Conservation (phyloP, 768 basidiomycete genomes). For the Xerocomus brunneocitrinus region DNA sequence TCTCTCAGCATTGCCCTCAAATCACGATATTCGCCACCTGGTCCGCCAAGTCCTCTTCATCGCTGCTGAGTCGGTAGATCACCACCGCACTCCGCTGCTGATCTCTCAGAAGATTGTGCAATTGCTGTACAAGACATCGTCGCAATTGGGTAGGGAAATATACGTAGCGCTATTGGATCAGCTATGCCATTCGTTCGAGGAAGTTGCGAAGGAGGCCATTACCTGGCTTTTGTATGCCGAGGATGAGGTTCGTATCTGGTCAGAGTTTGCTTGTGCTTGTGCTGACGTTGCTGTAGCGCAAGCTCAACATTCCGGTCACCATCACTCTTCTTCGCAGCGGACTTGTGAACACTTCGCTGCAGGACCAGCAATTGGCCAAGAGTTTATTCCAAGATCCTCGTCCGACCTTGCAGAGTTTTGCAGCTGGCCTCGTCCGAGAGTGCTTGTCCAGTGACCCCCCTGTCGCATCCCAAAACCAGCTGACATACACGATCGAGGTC, state of each 20-base stretch:
- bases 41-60: conserved; percentile 79
- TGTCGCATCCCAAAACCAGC: conserved; percentile 72
- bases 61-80: conserved; percentile 74
- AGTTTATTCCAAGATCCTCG: conserved; percentile 75
- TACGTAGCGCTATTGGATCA: conserved; percentile 88
- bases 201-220: conserved; percentile 94
- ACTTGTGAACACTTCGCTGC: conserved; percentile 68
- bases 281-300: conserved; percentile 55
- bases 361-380: conserved; percentile 90
- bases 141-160: conserved; percentile 85
- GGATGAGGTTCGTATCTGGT: conserved; percentile 66
- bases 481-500: conserved; percentile 76
- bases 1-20: conserved; percentile 66
- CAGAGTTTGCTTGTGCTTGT: background rate
- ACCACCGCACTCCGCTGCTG: conserved; percentile 79
- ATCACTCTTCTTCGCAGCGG: conserved; percentile 82
- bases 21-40: conserved; percentile 82
- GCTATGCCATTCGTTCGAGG: conserved; percentile 82
- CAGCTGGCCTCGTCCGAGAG: conserved; percentile 79
- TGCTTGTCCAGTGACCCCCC: conserved; percentile 80
- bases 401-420: conserved; percentile 73
- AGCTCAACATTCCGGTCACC: conserved; percentile 93
- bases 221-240: conserved; percentile 96
- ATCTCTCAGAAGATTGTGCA: conserved; percentile 98
- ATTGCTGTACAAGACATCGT: conserved; percentile 83